Evolutionary conservation across 768 basidiomycete species (phyloP).

Genomic region (Macrocybe gigantea): DNA sequence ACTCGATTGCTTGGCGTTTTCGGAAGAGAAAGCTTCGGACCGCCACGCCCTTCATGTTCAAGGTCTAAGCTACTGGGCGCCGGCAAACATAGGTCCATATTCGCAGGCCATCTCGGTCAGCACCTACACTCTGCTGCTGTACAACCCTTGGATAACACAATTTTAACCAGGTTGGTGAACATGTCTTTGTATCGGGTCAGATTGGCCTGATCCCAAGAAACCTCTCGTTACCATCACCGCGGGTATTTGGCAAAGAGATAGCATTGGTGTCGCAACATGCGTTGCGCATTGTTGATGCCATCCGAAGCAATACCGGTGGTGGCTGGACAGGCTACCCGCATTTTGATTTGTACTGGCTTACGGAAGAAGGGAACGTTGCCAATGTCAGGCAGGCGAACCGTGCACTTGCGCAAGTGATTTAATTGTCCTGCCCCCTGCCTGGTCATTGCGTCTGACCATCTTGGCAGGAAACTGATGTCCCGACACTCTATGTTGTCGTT

Average conservation of each 20-base stretch:
- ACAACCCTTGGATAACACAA: not conserved
- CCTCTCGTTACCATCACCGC: constrained; percentile 59
- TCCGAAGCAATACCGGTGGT: constrained; percentile 48
- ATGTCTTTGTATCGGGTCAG: constrained; percentile 90
- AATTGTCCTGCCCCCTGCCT: too few species aligned
- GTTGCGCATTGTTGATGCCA: constrained; percentile 53
- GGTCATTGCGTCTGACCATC: too few species aligned
- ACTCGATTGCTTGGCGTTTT: constrained; percentile 81
- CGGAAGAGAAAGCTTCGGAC: constrained; percentile 29
- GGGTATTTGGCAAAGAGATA: constrained; percentile 54
- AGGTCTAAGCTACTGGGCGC: constrained; percentile 96
- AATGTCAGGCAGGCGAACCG: constrained; percentile 24
- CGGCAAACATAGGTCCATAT: constrained; percentile 98
- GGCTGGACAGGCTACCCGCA: constrained; percentile 62
- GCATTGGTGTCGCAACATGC: constrained; percentile 82
- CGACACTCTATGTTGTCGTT: constrained; percentile 55
- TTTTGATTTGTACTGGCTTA: constrained; percentile 70
- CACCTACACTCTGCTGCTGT: constrained; percentile 5
- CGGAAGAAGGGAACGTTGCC: constrained; percentile 30
- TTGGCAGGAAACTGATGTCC: constrained; percentile 15
- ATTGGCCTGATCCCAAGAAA: constrained; percentile 83
- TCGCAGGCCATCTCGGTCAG: constrained; percentile 85
- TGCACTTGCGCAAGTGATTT: too few species aligned
- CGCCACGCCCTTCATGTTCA: constrained; percentile 90
- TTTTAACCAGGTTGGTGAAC: constrained; percentile 56